These are phyloP conservation scores for Colletotrichum caudatum DNA, from an alignment of 2,329 filamentous ascomycete genomes.

Conservation along the genomic window DNA sequence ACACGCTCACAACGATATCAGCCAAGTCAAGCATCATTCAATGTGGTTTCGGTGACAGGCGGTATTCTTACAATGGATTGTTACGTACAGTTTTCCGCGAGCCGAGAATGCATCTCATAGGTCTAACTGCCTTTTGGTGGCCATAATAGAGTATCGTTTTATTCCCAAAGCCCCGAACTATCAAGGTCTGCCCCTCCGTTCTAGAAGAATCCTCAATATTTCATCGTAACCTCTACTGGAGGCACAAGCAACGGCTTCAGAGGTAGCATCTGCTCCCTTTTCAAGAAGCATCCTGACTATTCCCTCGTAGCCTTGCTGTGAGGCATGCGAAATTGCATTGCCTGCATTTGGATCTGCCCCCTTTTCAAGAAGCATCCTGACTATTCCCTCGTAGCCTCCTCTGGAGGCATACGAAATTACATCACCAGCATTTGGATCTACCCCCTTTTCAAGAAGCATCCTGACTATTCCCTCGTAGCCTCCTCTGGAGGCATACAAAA, in stretches of 20 bases:
- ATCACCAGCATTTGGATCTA: too few relatives aligned
- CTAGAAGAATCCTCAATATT: background rate
- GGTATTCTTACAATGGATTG: too few relatives aligned
- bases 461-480: too few relatives aligned
- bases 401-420: too few relatives aligned
- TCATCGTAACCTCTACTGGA: background rate
- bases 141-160: background rate
- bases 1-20: background rate
- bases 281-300: background rate
- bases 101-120: background rate
- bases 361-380: background rate
- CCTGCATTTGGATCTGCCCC: background rate
- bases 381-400: background rate
- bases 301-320: too few relatives aligned
- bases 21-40: background rate
- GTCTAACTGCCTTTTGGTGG: background rate
- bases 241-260: background rate
- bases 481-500: too few relatives aligned
- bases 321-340: background rate
- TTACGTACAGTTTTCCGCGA: background rate
- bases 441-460: too few relatives aligned
- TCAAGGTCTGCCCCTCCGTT: too few relatives aligned
- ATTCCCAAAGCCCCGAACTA: accelerated
- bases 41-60: background rate
- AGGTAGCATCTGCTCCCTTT: background rate